Evolutionary conservation across 805 yeast species (phyloP), one percentile per base, ranked within the genome.

Genomic region (Komagataella kurtzmanii): DNA sequence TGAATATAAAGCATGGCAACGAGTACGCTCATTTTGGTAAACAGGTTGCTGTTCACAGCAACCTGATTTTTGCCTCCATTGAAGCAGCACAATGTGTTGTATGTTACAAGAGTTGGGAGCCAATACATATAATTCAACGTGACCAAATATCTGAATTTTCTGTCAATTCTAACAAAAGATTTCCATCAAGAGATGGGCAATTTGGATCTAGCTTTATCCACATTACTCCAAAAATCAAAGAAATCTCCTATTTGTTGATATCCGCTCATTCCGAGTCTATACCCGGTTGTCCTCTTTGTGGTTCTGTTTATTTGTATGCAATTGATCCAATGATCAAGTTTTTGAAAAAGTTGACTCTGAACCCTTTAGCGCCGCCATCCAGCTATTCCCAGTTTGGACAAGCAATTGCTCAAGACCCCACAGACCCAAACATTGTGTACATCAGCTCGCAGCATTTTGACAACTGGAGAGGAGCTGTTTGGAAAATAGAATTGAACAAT

Each of bases 391-490:
- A 51, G 50, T 65, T 65, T 52, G 65, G 65, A 1, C 50, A 53
- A 5, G 50, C 48, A 24, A 53, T 56, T 7, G 18, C 53, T 3
- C 51, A 53, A 19, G 18, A 46, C 47, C 10, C 54, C 24, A 50
- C 44, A 1, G 50, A 55, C 19, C 55, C 56, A 14, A 55, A 57
- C 5, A 17, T 18, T 6, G 57, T 76, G 19, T 64, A 63, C 49
- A 57, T 75, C 2, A 65, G 78, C 0, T 70, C 79, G 0, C 75
- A 78, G 1, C 65, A 64, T 17, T 72, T 70, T 10, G 60, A 53
- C 17, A 59, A 59, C 24, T 76, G 75, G 2, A 60, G 61, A 51
- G 83, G 81, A 0, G 72, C 74, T 0, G 62, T 81, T 3, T 80
- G 80, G 73, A 56, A 58, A 43, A 52, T 76, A 10, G 14, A 14